Conservation (phyloP, 1,139 yeast species). For the Hyphopichia buzzinii region DNA sequence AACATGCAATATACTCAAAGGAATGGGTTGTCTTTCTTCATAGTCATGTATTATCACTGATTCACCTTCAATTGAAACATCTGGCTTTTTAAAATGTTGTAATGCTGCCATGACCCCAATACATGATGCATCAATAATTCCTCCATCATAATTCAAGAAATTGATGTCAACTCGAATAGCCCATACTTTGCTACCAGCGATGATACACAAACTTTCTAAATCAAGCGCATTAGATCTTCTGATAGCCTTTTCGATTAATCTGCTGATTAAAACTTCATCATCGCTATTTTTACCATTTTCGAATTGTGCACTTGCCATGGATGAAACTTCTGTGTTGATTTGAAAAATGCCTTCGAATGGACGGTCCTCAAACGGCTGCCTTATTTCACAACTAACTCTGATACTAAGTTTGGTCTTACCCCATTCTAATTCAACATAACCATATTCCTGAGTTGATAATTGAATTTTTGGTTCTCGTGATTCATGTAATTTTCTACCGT, state of each 20-base stretch:
- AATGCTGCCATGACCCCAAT: conserved; percentile 87
- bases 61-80: conserved; percentile 72
- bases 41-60: conserved; percentile 62
- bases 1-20: conserved; percentile 79
- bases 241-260: conserved; percentile 88
- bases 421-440: conserved; percentile 73
- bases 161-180: conserved; percentile 84
- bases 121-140: conserved; percentile 85
- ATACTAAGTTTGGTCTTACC: conserved; percentile 78
- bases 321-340: conserved; percentile 81
- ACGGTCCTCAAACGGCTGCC: conserved; percentile 81
- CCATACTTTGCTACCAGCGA: conserved; percentile 94
- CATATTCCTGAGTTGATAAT: conserved; percentile 66
- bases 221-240: conserved; percentile 88
- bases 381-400: conserved; percentile 76
- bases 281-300: conserved; percentile 71
- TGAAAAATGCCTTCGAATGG: conserved; percentile 91
- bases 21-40: conserved; percentile 83
- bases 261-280: conserved; percentile 74
- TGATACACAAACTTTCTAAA: conserved; percentile 82
- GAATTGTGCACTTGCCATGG: conserved; percentile 85
- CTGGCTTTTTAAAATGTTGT: conserved; percentile 81
- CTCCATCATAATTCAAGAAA: conserved; percentile 87
- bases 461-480: conserved; percentile 61
- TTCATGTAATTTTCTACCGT: conserved; percentile 64